Evolutionary conservation across 495 filamentous ascomycete species (phyloP).

Genomic region (Penicillium bialowiezense): DNA sequence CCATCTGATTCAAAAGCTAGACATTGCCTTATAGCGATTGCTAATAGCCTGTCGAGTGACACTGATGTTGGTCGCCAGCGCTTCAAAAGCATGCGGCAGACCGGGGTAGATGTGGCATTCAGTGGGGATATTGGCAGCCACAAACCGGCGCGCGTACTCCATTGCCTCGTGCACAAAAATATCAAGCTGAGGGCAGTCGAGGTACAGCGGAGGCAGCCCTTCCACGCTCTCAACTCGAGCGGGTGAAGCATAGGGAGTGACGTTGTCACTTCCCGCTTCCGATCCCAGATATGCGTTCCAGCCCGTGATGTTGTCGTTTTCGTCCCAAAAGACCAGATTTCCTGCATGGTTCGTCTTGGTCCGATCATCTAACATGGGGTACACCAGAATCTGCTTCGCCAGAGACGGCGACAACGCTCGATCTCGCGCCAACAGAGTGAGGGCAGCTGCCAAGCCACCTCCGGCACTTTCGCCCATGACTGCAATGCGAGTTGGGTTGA

Average conservation of each 20-base stretch:
- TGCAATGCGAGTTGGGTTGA: constrained; percentile 43
- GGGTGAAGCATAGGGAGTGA: constrained; percentile 24
- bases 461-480: constrained; percentile 52
- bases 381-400: constrained; percentile 47
- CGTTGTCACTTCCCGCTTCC: constrained; percentile 10
- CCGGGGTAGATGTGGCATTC: constrained; percentile 33
- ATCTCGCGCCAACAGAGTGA: constrained; percentile 42
- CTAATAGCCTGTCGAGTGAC: constrained; percentile 1
- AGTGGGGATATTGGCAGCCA: constrained; percentile 15
- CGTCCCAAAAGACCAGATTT: constrained; percentile 13
- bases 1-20: constrained; percentile 4
- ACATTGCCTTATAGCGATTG: constrained; percentile 12
- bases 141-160: constrained; percentile 21
- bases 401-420: constrained; percentile 33
- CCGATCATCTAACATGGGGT: constrained; percentile 48
- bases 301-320: constrained; percentile 23
- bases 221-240: constrained; percentile 17
- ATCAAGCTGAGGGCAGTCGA: constrained; percentile 25
- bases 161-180: constrained; percentile 24
- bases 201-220: constrained; percentile 25
- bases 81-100: constrained; percentile 28
- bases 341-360: constrained; percentile 12
- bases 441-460: constrained; percentile 45
- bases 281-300: constrained; percentile 29
- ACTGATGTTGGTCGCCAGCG: constrained; percentile 7